Evolutionary conservation across 208 protist genomes (phyloP), one percentile per base, ranked within the genome.

Genomic region (Entamoeba invadens): DNA sequence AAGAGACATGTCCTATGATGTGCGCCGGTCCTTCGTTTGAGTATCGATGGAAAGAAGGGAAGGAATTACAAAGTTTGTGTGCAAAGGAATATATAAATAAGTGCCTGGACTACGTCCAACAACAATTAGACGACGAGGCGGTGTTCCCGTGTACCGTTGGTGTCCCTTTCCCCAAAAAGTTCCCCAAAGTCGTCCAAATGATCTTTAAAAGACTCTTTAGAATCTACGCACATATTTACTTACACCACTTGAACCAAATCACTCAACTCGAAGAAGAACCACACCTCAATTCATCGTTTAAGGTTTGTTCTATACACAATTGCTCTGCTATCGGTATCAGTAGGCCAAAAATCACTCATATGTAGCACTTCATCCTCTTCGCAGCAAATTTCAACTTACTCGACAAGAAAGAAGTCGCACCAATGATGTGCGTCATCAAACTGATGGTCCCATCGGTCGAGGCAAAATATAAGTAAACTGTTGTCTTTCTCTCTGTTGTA

Each of bases 211-310:
- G 98, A 44, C 96, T 99, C 21, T 99, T 99, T 95, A 96, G 98
- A 46, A 98, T 99, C 0, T 99, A 99, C 95, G 98, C 98, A 31
- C 98, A 99, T 94, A 98, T 99, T 91, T 99, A 99, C 95, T 97
- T 99, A 96, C 97, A 96, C 31, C 98, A 99, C 95, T 99, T 99
- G 94, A 94, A 96, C 45, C 97, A 98, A 93, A 98, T 99, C 50
- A 95, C 97, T 0, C 96, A 96, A 57, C 95, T 99, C 44, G 97
- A 97, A 94, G 98, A 99, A 95, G 98, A 99, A 95, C 97, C 98
- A 16, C 98, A 99, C 95, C 95, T 99, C 44, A 99, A 99, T 95
- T 99, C 98, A 5, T 94, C 51, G 45, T 97, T 97, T 93, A 96
- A 98, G 94, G 97, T 98, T 93, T 98, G 98, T 93, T 38, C 0